Evolutionary conservation across 2,329 filamentous ascomycete genomes (phyloP).

Genomic region (Penicillium janthinellum): DNA sequence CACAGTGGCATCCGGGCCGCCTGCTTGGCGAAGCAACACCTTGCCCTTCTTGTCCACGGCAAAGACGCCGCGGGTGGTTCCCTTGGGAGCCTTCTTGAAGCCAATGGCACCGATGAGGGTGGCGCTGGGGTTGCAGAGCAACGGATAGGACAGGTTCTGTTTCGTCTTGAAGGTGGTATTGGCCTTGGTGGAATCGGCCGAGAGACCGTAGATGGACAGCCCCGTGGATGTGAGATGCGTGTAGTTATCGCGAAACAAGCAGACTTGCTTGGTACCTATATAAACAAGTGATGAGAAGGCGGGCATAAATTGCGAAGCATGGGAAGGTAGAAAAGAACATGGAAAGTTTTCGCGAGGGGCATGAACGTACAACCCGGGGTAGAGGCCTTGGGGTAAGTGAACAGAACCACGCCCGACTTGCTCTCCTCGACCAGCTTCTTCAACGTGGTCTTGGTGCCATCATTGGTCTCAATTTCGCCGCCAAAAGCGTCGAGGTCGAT

Average conservation of each 20-base stretch:
- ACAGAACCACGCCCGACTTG: conserved; percentile 82
- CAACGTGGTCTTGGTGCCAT: conserved; percentile 77
- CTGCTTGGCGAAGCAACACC: conserved; percentile 72
- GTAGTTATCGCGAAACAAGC: conserved; percentile 88
- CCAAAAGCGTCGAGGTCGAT: conserved; percentile 60
- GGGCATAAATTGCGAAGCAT: background rate
- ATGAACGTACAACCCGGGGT: conserved; percentile 82
- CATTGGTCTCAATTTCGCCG: conserved; percentile 78
- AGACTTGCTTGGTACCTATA: conserved; percentile 87
- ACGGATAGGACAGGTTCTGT: conserved; percentile 82
- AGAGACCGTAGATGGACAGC: conserved; percentile 86
- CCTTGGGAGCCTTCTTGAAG: conserved; percentile 80
- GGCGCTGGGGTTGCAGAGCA: conserved; percentile 78
- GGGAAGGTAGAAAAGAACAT: conserved; percentile 3
- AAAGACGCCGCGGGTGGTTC: conserved; percentile 84
- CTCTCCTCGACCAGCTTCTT: conserved; percentile 80
- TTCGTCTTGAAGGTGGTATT: conserved; percentile 93
- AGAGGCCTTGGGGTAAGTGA: conserved; percentile 93
- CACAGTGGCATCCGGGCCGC: conserved; percentile 76
- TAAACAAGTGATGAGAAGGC: background rate
- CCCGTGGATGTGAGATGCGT: conserved; percentile 73
- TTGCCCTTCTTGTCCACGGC: conserved; percentile 81
- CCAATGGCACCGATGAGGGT: conserved; percentile 83
- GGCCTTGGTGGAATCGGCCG: conserved; percentile 81
- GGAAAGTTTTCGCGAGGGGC: background rate